Conservation (phyloP, 495 filamentous ascomycete species). For the Xylaria acuta region DNA sequence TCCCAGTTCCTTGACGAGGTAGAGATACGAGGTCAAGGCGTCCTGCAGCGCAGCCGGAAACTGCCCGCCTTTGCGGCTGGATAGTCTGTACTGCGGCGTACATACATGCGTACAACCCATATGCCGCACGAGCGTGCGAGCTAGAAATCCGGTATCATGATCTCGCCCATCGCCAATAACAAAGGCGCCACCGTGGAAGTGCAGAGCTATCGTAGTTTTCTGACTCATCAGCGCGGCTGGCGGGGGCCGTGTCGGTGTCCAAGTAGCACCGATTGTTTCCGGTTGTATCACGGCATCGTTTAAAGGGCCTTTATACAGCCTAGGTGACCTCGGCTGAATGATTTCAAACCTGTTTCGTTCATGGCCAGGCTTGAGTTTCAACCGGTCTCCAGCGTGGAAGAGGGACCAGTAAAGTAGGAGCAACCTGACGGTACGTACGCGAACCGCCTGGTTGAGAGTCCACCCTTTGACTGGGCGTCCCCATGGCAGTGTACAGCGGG, state of each 20-base stretch:
- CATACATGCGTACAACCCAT: conserved; percentile 38
- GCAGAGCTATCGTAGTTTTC: conserved; percentile 15
- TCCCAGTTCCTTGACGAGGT: conserved; percentile 42
- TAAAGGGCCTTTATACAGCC: conserved; percentile 14
- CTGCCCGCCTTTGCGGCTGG: conserved; percentile 34
- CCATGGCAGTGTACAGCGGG: conserved; percentile 18
- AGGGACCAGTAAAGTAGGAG: background rate
- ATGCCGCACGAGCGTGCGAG: conserved; percentile 27
- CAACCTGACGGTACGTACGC: conserved; percentile 11
- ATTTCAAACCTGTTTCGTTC: conserved; percentile 18
- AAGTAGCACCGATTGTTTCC: conserved; percentile 13
- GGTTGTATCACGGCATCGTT: conserved; percentile 5
- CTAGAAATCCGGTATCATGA: conserved; percentile 39
- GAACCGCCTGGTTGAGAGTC: conserved; percentile 17
- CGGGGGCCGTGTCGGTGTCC: conserved; percentile 14
- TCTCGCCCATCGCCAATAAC: conserved; percentile 45
- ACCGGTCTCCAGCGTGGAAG: background rate
- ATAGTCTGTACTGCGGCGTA: conserved; percentile 48
- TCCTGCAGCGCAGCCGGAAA: conserved; percentile 58
- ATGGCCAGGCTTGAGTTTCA: conserved; percentile 20
- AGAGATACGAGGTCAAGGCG: conserved; percentile 47
- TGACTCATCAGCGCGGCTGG: background rate
- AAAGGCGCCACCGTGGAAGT: conserved; percentile 56
- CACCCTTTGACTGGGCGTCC: conserved; percentile 24
- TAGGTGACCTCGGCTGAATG: background rate